phyloP scores from a whole-genome alignment of 2,329 filamentous ascomycete genomes.

The Fonsecaea multimorphosa region DNA sequence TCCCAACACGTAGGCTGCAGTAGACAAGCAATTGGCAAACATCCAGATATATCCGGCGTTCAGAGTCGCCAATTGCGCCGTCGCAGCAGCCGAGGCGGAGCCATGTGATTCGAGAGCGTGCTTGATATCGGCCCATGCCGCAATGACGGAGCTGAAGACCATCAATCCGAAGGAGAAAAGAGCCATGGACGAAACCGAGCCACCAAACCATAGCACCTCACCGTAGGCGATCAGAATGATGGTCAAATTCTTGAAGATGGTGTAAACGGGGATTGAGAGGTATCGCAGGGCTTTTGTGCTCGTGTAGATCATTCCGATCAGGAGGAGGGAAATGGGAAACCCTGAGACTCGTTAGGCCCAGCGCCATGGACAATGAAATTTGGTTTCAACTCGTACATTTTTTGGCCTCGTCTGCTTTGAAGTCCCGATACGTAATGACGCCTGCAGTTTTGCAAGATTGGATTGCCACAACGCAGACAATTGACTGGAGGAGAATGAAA shows the following conservation, averaged over 20 bases:
- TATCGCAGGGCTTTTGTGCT: conserved; percentile 94
- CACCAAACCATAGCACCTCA: conserved; percentile 97
- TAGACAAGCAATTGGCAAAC: conserved; percentile 94
- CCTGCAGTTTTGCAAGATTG: conserved; percentile 79
- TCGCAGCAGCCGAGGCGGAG: conserved; percentile 63
- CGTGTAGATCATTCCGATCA: conserved; percentile 99
- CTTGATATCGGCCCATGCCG: conserved; percentile 96
- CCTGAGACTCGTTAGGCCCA: conserved; percentile 59
- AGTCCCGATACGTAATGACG: conserved; percentile 81
- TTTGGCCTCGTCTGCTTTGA: conserved; percentile 85
- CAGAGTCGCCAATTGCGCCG: conserved; percentile 80
- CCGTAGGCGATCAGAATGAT: conserved; percentile 99
- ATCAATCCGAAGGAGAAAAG: conserved; percentile 95
- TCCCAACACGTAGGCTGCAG: conserved; percentile 82
- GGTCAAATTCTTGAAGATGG: conserved; percentile 99
- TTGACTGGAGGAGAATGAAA: conserved; percentile 63
- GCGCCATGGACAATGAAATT: no score
- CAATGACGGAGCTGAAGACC: conserved; percentile 92
- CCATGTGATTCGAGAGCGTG: conserved; percentile 73
- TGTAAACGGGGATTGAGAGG: conserved; percentile 97
- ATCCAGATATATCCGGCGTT: conserved; percentile 98
- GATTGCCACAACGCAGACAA: conserved; percentile 88
- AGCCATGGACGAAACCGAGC: conserved; percentile 83
- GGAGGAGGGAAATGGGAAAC: conserved; percentile 94
- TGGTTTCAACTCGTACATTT: conserved; percentile 70